phyloP scores from a whole-genome alignment of 257 asterid genomes.

The Primulina tabacum region DNA sequence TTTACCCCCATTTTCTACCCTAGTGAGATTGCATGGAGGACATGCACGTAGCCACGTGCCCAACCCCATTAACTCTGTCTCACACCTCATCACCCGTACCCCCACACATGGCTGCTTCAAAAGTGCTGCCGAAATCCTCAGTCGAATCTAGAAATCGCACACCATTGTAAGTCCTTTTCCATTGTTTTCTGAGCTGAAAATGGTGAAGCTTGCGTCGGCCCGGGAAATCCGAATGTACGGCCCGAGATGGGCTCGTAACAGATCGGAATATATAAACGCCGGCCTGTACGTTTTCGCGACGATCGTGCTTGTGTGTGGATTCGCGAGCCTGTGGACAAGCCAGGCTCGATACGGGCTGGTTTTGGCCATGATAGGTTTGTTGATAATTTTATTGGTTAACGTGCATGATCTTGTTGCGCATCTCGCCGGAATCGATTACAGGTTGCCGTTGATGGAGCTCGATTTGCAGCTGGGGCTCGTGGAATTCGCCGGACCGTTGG shows the following conservation, averaged over 20 bases:
- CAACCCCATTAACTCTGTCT: neutral
- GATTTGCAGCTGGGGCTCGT: constrained; percentile 71
- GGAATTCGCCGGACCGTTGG: constrained; percentile 70
- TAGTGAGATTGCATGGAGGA: neutral
- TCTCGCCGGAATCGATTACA: constrained; percentile 65
- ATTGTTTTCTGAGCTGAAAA: constrained; percentile 1
- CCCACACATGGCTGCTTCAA: neutral
- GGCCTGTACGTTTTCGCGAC: constrained; percentile 75
- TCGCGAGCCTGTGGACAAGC: constrained; percentile 55
- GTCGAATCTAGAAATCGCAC: too few species aligned
- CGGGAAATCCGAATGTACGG: constrained; percentile 82
- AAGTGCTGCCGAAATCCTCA: neutral
- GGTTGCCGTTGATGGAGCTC: constrained; percentile 44
- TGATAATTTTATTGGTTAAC: constrained; percentile 43
- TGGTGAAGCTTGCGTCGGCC: constrained; percentile 93
- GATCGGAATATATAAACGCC: constrained; percentile 83
- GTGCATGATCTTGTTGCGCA: constrained; percentile 81
- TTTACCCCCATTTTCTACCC: neutral
- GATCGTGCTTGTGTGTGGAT: constrained; percentile 57
- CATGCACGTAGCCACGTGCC: constrained; percentile 46
- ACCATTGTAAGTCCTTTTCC: too few species aligned
- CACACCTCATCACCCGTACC: neutral
- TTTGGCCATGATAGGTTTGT: constrained; percentile 49
- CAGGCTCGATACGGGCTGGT: constrained; percentile 75
- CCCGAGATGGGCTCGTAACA: constrained; percentile 48